Percentiles rank a stretch among this genome's conserved stretches.
Conservation (phyloP, 495 filamentous ascomycete species). For the Aspergillus taichungensis region DNA sequence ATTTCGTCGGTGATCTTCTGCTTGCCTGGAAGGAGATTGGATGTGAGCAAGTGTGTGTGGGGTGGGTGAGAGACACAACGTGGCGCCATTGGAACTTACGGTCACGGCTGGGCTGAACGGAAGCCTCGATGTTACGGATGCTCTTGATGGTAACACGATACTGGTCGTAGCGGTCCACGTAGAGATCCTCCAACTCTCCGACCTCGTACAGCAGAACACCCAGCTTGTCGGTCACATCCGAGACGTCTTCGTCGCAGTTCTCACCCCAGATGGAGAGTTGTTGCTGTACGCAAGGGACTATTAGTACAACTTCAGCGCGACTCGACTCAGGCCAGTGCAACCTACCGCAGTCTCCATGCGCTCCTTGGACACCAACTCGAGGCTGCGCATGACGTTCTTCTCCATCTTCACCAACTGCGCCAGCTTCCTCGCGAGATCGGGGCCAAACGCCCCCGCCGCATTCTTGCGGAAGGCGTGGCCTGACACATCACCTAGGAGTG, state of each 20-base stretch:
- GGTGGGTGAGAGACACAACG: not conserved
- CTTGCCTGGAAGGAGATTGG: constrained; percentile 49
- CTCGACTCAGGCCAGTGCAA: not conserved
- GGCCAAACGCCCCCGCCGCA: constrained; percentile 87
- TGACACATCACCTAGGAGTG: constrained; percentile 21
- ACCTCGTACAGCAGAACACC: constrained; percentile 97
- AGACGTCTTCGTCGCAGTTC: constrained; percentile 92
- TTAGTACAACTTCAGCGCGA: not conserved
- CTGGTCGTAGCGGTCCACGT: constrained; percentile 97
- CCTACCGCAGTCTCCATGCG: constrained; percentile 96
- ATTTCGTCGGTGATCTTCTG: constrained; percentile 99
- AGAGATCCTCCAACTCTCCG: constrained; percentile 95
- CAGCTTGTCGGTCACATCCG: constrained; percentile 97
- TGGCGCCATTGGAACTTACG: constrained; percentile 46
- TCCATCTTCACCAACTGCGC: constrained; percentile 99
- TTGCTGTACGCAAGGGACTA: constrained; percentile 47
- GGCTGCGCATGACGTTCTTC: constrained; percentile 98
- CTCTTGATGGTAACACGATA: constrained; percentile 99
- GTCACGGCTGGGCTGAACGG: constrained; percentile 94
- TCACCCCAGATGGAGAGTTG: constrained; percentile 99
- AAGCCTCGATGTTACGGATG: constrained; percentile 97
- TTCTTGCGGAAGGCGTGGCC: constrained; percentile 92
- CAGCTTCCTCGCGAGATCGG: constrained; percentile 94
- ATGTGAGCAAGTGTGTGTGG: constrained; percentile 4
- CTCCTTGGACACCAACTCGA: constrained; percentile 90